Evolutionary conservation across 345 rosid species (phyloP).

Genomic region (Nephelium lappaceum): DNA sequence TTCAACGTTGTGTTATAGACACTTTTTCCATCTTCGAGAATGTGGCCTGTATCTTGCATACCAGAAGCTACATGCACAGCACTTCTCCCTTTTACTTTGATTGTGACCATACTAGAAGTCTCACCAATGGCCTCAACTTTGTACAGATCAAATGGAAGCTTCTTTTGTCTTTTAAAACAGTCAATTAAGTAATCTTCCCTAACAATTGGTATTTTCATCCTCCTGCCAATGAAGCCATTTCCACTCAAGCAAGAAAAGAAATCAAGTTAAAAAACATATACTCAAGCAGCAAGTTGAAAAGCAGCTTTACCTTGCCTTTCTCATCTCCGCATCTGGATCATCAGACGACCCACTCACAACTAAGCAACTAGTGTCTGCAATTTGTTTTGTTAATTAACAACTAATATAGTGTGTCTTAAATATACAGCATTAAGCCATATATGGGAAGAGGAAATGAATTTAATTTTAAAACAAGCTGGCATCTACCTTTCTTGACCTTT

Average conservation of each 20-base stretch:
- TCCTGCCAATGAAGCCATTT: conserved; percentile 51
- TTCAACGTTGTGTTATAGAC: conserved; percentile 91
- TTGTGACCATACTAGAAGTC: conserved; percentile 64
- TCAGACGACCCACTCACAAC: conserved; percentile 66
- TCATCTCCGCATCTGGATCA: conserved; percentile 59
- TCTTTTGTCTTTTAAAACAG: conserved; percentile 73
- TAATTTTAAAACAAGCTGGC: conserved; percentile 17
- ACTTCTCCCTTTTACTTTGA: conserved; percentile 93
- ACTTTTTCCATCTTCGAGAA: conserved; percentile 85
- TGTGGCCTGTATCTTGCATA: conserved; percentile 88
- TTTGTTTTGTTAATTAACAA: conserved; percentile 25
- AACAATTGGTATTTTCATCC: conserved; percentile 83
- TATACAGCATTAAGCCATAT: background rate
- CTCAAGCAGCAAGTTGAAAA: conserved; percentile 16
- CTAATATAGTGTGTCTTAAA: background rate
- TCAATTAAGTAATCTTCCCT: conserved; percentile 86
- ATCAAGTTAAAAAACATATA: conserved; percentile 15
- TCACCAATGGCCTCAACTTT: conserved; percentile 75
- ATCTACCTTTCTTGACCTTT: conserved; percentile 72
- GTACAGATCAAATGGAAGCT: conserved; percentile 75
- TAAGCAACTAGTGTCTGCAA: conserved; percentile 81
- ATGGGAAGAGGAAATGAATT: background rate
- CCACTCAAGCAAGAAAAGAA: conserved; percentile 13
- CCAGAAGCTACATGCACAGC: conserved; percentile 97
- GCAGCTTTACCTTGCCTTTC: conserved; percentile 77